phyloP scores from a whole-genome alignment of 73 alveolate genomes.

The Symbiodinium pilosum region DNA sequence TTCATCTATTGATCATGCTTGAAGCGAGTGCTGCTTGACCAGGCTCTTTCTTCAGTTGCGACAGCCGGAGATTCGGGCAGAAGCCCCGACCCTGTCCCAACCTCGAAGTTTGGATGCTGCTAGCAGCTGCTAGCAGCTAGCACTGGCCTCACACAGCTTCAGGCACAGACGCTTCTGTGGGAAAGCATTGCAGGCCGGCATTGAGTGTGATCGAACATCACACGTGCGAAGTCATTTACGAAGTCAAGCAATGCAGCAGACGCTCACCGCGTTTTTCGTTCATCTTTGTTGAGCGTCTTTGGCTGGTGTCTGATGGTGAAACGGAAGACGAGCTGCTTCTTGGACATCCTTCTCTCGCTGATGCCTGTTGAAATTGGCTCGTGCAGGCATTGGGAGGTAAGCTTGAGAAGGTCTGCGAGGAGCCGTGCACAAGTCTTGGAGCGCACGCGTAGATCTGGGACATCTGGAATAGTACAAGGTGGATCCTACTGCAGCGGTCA shows the following conservation, averaged over 20 bases:
- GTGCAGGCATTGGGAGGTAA: conserved; percentile 80
- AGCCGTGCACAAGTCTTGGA: background rate
- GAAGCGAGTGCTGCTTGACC: too few relatives aligned
- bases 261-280: background rate
- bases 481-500: too few relatives aligned
- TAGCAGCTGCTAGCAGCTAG: background rate
- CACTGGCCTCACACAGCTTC: background rate
- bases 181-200: conserved; percentile 45
- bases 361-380: too few relatives aligned
- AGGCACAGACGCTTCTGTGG: conserved; percentile 86
- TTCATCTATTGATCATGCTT: background rate
- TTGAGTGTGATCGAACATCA: background rate
- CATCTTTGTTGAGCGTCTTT: too few relatives aligned
- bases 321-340: too few relatives aligned
- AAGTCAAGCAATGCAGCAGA: background rate
- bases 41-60: conserved; percentile 63
- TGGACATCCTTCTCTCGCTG: too few relatives aligned
- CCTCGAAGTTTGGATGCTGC: background rate
- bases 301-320: too few relatives aligned
- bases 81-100: conserved; percentile 48
- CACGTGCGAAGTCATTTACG: too few relatives aligned
- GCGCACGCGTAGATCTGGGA: background rate
- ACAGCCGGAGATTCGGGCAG: conserved; percentile 38
- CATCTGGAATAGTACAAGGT: too few relatives aligned
- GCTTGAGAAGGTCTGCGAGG: conserved; percentile 94